These are phyloP conservation scores for Colletotrichum tropicale DNA, from an alignment of 2,329 filamentous ascomycete species.

Conservation along the genomic window DNA sequence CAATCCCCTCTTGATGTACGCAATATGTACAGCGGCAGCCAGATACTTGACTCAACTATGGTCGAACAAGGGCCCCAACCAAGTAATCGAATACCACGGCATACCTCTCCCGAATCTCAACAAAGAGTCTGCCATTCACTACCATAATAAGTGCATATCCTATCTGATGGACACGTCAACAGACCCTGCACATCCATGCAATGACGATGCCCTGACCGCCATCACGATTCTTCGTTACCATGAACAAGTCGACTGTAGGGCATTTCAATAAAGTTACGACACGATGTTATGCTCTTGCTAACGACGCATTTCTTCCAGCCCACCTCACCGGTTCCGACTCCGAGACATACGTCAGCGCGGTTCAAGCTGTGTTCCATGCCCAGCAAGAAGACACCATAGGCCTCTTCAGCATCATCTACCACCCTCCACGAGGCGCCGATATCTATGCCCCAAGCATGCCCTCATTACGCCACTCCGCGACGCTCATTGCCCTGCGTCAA, in stretches of 20 bases:
- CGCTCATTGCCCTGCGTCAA: not conserved
- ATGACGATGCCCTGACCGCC: not conserved
- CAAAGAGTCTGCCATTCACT: not conserved
- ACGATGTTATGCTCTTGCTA: accelerated
- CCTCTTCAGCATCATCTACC: not conserved
- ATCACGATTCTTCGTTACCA: not conserved
- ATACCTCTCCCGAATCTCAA: not conserved
- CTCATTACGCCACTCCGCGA: not conserved
- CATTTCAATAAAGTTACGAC: accelerated
- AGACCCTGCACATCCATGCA: not conserved
- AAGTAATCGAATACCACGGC: not conserved
- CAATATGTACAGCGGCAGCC: not conserved
- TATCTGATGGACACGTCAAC: not conserved
- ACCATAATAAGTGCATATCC: not conserved
- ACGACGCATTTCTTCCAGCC: not conserved
- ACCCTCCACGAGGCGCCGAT: not conserved
- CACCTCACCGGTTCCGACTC: not conserved
- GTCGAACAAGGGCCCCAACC: not conserved
- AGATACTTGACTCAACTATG: not conserved
- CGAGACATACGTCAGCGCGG: not conserved
- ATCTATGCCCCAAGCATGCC: not conserved
- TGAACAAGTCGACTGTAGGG: constrained; percentile 2
- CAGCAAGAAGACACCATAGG: not conserved
- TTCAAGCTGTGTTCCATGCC: not conserved
- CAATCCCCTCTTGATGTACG: not conserved